Conservation (phyloP, 805 yeast genomes). For the Zygotorulaspora florentina region DNA sequence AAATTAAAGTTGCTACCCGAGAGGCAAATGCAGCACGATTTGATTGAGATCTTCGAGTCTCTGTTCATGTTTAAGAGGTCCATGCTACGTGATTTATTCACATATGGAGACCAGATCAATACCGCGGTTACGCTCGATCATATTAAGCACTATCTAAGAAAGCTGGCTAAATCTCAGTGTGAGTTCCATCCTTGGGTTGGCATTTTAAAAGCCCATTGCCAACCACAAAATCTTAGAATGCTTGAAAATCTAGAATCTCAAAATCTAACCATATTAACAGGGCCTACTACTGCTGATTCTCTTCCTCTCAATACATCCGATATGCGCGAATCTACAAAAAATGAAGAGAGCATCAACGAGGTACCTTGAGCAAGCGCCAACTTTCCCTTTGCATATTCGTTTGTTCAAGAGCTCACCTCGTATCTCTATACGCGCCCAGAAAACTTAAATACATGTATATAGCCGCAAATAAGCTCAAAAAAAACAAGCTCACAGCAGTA, state of each 20-base stretch:
- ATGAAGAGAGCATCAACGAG: background rate
- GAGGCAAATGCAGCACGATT: constrained; percentile 9
- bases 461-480: too few species aligned
- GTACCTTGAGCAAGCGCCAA: too few species aligned
- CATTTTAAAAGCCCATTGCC: constrained; percentile 15
- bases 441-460: too few species aligned
- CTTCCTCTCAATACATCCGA: background rate
- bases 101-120: constrained; percentile 19
- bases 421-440: too few species aligned
- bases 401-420: too few species aligned
- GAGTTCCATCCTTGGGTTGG: constrained; percentile 11
- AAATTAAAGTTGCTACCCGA: constrained; percentile 23
- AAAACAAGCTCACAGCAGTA: too few species aligned
- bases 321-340: background rate
- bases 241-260: constrained; percentile 13
- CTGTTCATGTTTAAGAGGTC: constrained; percentile 16
- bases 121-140: constrained; percentile 25
- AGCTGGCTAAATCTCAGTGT: constrained; percentile 42
- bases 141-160: constrained; percentile 44
- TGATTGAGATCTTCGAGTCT: constrained; percentile 14
- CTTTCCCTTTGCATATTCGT: too few species aligned
- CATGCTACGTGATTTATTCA: constrained; percentile 11
- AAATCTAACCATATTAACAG: background rate
- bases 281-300: background rate
- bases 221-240: constrained; percentile 5